Evolutionary conservation across 2,329 filamentous ascomycete genomes (phyloP).

Genomic region (Coniochaeta sp.): DNA sequence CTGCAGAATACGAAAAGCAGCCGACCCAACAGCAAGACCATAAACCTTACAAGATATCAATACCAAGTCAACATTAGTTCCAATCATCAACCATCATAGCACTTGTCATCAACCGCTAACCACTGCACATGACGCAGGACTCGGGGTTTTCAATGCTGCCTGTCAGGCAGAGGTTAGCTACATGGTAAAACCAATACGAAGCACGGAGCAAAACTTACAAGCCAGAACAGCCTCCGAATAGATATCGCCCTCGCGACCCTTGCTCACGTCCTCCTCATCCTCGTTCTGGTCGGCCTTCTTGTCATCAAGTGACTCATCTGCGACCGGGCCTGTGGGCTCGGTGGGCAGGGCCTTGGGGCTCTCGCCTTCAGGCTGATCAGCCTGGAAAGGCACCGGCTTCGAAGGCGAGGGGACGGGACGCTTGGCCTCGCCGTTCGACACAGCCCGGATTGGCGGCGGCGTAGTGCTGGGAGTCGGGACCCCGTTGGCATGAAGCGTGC

Average conservation of each 20-base stretch:
- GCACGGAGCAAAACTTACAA: conserved; percentile 51
- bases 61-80: conserved; percentile 1
- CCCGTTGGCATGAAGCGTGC: conserved; percentile 39
- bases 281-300: conserved; percentile 58
- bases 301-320: conserved; percentile 44
- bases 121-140: conserved; percentile 94
- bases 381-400: conserved; percentile 63
- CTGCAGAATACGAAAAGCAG: background rate
- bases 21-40: background rate
- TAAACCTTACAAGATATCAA: background rate
- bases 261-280: conserved; percentile 63
- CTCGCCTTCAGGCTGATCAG: conserved; percentile 68
- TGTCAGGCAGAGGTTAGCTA: conserved; percentile 22
- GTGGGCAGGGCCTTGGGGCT: conserved; percentile 71
- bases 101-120: conserved; percentile 39
- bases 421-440: conserved; percentile 33
- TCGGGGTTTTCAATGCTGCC: conserved; percentile 97
- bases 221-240: conserved; percentile 87
- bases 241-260: conserved; percentile 80
- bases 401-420: conserved; percentile 48
- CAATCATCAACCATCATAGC: conserved; percentile 5
- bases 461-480: conserved; percentile 63
- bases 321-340: conserved; percentile 56
- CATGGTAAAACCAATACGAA: background rate
- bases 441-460: conserved; percentile 42